Conservation (phyloP, 176 grass and related monocot species). For the Secale cereale region DNA sequence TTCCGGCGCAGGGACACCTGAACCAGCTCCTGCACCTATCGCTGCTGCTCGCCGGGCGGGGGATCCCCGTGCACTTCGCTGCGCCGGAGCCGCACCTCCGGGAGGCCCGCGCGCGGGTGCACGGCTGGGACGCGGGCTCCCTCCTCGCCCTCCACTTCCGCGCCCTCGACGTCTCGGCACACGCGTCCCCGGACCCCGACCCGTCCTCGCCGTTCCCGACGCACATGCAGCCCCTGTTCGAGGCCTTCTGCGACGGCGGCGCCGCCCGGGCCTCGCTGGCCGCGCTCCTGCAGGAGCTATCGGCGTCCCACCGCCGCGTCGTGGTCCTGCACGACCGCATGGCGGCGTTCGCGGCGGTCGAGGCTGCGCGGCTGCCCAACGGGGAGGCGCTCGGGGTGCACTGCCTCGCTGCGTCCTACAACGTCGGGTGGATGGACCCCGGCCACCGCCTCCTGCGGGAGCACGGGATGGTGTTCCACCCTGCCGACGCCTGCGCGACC, state of each 20-base stretch:
- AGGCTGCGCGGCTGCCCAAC: conserved; percentile 45
- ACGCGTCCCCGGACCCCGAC: conserved; percentile 34
- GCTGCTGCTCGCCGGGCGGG: conserved; percentile 45
- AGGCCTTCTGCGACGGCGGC: conserved; percentile 37
- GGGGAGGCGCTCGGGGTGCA: conserved; percentile 43
- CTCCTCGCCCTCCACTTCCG: conserved; percentile 38
- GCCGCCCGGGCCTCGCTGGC: conserved; percentile 24
- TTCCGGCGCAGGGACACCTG: conserved; percentile 70
- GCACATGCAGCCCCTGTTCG: conserved; percentile 52
- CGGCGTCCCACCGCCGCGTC: conserved; percentile 27
- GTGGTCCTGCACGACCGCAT: conserved; percentile 59
- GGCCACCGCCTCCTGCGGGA: conserved; percentile 23
- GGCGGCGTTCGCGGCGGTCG: conserved; percentile 44
- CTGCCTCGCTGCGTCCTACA: conserved; percentile 45
- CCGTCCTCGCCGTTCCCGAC: conserved; percentile 40
- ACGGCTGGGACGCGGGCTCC: conserved; percentile 32
- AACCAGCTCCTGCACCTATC: conserved; percentile 72
- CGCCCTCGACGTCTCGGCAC: conserved; percentile 40
- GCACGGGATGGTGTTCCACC: conserved; percentile 28
- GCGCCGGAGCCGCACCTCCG: conserved; percentile 51
- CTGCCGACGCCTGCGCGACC: conserved; percentile 28
- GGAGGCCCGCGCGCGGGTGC: conserved; percentile 44
- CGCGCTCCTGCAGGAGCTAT: conserved; percentile 32
- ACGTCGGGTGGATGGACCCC: conserved; percentile 27
- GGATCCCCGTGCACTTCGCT: conserved; percentile 56